Evolutionary conservation across 441 rosid species (phyloP), one percentile per base, ranked within the genome.

Genomic region (Brassica hybrid): DNA sequence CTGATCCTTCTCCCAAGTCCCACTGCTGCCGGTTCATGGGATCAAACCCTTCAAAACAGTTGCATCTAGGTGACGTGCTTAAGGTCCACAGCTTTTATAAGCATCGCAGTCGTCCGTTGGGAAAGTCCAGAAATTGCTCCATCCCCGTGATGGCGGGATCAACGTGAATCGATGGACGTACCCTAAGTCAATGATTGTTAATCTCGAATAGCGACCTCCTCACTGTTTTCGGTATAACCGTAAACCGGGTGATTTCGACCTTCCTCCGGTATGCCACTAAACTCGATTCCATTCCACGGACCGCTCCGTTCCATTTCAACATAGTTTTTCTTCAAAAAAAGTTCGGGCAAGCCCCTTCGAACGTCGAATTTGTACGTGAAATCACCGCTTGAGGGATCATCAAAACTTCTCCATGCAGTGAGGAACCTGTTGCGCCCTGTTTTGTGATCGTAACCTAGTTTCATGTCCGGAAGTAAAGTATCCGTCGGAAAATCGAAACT

Each of bases 181-280:
- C 38, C 8, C 38, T 6, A 38, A 1, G 2, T 81, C 7, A 65
- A 41, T 84, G 7, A 92, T 83, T 1, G 21, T 72, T 58, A 92
- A 72, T 34, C 94, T 81, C 32, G 97, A 90, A 43, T 70, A 69
- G 1, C 75, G 0, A 86, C 86, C 74, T 88, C 89, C 0, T 82
- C 73, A 34, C 52, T 65, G 56, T 71, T 77, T 0, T 78, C 48
- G 1, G 85, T 69, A 41, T 91, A 94, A 8, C 57, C 27, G 75
- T 87, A 89, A 3, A 43, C 13, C 4, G 90, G 76, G 58, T 82
- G 9, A 50, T 76, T 66, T 0, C 74, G 34, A 1, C 86, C 85
- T 60, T 75, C 86, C 57, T 89, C 94, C 6, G 96, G 98, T 12
- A 92, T 90, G 16, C 96, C 97, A 71, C 93, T 91, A 77, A 90